A percentile compares a stretch with the other conserved stretches of the same genome.
Evolutionary conservation across 2,329 filamentous ascomycete species (phyloP).

Genomic region (Waltergamsia citrina): DNA sequence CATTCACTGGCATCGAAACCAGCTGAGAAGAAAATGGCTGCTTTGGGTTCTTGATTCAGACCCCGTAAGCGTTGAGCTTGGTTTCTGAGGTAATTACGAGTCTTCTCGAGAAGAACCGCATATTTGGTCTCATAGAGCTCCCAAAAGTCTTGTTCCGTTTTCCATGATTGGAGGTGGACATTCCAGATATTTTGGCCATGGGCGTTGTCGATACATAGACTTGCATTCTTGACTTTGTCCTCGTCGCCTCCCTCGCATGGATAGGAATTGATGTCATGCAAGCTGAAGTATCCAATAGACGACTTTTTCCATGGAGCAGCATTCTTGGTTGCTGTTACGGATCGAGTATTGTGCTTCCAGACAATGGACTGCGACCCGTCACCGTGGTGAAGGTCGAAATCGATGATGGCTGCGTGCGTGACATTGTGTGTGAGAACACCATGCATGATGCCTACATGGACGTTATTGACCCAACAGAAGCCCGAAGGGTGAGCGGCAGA

Average conservation of each 20-base stretch:
- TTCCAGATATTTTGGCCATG: conserved; percentile 96
- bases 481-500: conserved; percentile 83
- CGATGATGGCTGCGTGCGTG: conserved; percentile 88
- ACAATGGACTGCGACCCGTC: conserved; percentile 93
- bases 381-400: conserved; percentile 86
- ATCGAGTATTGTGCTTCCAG: conserved; percentile 78
- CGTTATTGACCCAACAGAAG: conserved; percentile 98
- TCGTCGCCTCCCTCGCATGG: conserved; percentile 91
- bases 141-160: conserved; percentile 80
- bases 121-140: conserved; percentile 75
- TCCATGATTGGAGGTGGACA: conserved; percentile 85
- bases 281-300: conserved; percentile 87
- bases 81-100: conserved; percentile 62
- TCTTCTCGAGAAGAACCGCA: conserved; percentile 66
- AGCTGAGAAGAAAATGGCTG: conserved; percentile 88
- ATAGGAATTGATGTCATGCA: conserved; percentile 98
- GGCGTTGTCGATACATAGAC: conserved; percentile 86
- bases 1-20: conserved; percentile 97
- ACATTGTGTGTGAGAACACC: conserved; percentile 74
- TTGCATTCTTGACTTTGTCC: conserved; percentile 89
- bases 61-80: conserved; percentile 59
- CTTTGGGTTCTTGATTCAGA: conserved; percentile 57
- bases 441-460: conserved; percentile 93
- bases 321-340: conserved; percentile 54
- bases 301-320: conserved; percentile 70